Conservation (phyloP, 2,329 filamentous ascomycete genomes). For the Triangularia setosa region DNA sequence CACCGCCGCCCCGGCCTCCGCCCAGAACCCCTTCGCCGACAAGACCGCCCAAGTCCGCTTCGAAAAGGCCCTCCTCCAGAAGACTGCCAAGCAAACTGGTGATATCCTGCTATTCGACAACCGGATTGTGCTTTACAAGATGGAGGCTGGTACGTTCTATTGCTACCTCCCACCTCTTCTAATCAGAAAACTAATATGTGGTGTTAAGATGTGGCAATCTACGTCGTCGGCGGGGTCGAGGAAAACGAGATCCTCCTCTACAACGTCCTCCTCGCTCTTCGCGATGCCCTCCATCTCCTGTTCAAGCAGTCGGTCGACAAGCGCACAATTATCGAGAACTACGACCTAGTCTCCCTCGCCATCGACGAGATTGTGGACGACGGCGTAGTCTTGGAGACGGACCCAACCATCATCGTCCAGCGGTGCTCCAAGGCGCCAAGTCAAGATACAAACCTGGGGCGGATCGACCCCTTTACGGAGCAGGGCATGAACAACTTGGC, state of each 20-base stretch:
- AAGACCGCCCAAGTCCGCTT: constrained; percentile 94
- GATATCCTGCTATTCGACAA: constrained; percentile 98
- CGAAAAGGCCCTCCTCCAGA: constrained; percentile 91
- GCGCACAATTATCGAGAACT: constrained; percentile 97
- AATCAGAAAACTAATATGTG: background rate
- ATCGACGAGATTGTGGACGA: constrained; percentile 96
- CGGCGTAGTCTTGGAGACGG: constrained; percentile 94
- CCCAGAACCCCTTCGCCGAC: constrained; percentile 73
- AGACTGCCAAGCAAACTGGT: constrained; percentile 91
- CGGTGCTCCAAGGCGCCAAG: constrained; percentile 88
- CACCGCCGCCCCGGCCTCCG: constrained; percentile 44
- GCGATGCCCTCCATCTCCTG: constrained; percentile 84
- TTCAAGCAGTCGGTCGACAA: constrained; percentile 99
- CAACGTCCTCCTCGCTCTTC: constrained; percentile 85
- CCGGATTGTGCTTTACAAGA: constrained; percentile 94
- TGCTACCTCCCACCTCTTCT: background rate
- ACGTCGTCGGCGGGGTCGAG: constrained; percentile 84
- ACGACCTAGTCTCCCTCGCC: constrained; percentile 88
- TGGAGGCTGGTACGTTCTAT: constrained; percentile 62
- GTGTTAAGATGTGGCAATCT: constrained; percentile 71
- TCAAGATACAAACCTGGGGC: constrained; percentile 87
- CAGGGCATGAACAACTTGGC: constrained; percentile 92
- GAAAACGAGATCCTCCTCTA: constrained; percentile 98
- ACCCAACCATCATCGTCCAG: constrained; percentile 89
- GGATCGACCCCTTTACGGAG: constrained; percentile 84